Evolutionary conservation across 176 grass and related monocot species (phyloP).

Genomic region (Oryza meyeriana): DNA sequence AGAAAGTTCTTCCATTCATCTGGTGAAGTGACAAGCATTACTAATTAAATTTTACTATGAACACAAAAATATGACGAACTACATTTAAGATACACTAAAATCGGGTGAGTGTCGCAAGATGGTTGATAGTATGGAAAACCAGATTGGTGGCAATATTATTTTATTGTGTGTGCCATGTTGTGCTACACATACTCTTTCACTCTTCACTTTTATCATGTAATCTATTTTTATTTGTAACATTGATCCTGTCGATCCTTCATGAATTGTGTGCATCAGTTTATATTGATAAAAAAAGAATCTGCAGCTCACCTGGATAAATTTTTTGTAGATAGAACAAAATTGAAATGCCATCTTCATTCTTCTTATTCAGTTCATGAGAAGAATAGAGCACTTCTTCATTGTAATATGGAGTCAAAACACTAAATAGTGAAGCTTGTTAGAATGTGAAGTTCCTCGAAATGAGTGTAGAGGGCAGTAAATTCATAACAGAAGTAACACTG

Average conservation of each 20-base stretch:
- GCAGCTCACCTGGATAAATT: constrained; percentile 69
- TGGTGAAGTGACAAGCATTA: constrained; percentile 32
- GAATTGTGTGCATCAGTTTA: neutral
- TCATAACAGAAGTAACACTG: constrained; percentile 8
- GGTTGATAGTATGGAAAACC: neutral
- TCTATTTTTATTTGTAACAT: neutral
- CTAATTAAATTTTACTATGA: constrained; percentile 7
- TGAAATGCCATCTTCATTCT: constrained; percentile 84
- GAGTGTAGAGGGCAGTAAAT: constrained; percentile 3
- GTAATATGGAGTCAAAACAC: constrained; percentile 82
- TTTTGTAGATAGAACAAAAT: constrained; percentile 73
- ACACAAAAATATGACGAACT: constrained; percentile 2
- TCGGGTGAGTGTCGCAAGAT: neutral
- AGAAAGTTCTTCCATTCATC: constrained; percentile 78
- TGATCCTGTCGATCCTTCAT: neutral
- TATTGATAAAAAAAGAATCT: neutral
- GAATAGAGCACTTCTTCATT: constrained; percentile 82
- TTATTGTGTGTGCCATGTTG: no score
- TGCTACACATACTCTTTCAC: neutral
- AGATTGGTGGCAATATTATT: neutral
- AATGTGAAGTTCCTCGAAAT: constrained; percentile 1
- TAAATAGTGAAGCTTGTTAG: constrained; percentile 37
- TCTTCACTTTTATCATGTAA: neutral
- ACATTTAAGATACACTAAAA: constrained; percentile 17
- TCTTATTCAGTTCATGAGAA: constrained; percentile 54